A percentile compares a stretch with the other conserved stretches of the same genome.
phyloP scores from a whole-genome alignment of 2,329 filamentous ascomycete genomes.

The Aspergillus niger region DNA sequence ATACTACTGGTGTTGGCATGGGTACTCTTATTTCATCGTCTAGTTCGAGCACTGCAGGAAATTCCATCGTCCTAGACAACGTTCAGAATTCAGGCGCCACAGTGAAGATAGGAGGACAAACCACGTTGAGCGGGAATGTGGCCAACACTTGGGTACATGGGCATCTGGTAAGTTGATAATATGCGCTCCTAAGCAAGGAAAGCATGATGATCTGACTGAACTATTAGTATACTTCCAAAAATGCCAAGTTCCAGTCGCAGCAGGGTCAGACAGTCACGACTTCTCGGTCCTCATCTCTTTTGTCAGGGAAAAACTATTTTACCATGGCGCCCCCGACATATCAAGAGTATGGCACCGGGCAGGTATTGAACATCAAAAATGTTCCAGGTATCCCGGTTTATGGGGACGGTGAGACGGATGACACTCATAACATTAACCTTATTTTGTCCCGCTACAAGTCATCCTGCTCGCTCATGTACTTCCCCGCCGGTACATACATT shows the following conservation, averaged over 20 bases:
- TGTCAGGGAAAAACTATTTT: conserved; percentile 42
- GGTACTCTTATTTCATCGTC: conserved; percentile 22
- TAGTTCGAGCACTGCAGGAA: conserved; percentile 34
- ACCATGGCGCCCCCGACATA: conserved; percentile 48
- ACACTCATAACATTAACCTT: conserved; percentile 40
- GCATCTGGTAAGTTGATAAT: conserved; percentile 26
- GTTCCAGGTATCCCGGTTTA: conserved; percentile 43
- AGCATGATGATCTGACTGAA: neutral
- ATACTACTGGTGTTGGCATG: conserved; percentile 18
- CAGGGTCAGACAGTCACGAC: conserved; percentile 33
- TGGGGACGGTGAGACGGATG: conserved; percentile 46
- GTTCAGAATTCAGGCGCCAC: conserved; percentile 30
- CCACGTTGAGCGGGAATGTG: conserved; percentile 23
- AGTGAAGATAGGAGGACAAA: conserved; percentile 28
- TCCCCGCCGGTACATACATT: conserved; percentile 59
- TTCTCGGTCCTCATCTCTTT: conserved; percentile 30
- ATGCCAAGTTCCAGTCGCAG: conserved; percentile 25
- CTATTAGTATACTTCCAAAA: conserved; percentile 22
- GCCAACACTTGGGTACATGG: conserved; percentile 36
- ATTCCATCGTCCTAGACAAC: conserved; percentile 35
- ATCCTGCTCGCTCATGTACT: conserved; percentile 54
- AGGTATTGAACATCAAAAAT: conserved; percentile 52
- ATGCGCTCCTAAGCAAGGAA: neutral
- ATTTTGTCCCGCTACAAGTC: conserved; percentile 37
- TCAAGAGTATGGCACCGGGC: conserved; percentile 41